Base-by-base conservation (phyloP, 2,329 filamentous ascomycete genomes). In the Alternaria novae-zelandiae region DNA sequence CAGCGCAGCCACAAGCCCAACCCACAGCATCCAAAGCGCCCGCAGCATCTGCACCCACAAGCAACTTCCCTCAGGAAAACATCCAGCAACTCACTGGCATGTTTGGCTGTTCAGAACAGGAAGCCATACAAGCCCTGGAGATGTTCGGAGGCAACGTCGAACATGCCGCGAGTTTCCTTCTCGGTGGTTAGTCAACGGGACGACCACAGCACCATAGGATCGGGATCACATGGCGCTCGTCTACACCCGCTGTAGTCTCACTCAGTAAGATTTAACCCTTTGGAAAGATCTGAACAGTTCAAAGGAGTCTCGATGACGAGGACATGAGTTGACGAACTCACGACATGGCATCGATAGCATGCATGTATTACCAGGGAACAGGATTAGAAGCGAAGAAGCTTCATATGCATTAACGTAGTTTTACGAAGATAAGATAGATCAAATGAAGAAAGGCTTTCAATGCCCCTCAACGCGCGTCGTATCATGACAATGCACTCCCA, bases 111-210 rank as follows among this genome's bases (percentile, higher is more conserved):
- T 88, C 90, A 2, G 86, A 90, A 57, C 87, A 91, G 64, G 87
- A 93, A 70, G 95, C 94, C 1, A 86, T 96, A 56, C 89, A 91
- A 63, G 94, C 94, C 3, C 83, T 99, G 55, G 88, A 94, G 73
- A 92, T 93, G 28, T 92, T 92, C 15, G 89, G 89, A 20, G 95
- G 96, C 20, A 92, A 98, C 74, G 88, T 97, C 8, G 93, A 98
- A 66, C 88, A 90, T 67, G 95, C 95, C n/a, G 94, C 94, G 50
- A 90, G 91, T 53, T 85, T 97, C 66, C 86, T 97, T 56, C 93
- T 89, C 13, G 63, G 61, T 25, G 54, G 47, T n/a, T 63, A 63
- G 51, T 28, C 13, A 36, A 26, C 13, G 12, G 5, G 21, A 17
- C 25, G 13, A 28, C 17, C 15, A 23, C 13, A 41, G 12, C 36